Evolutionary conservation across 1,139 yeast species (phyloP).

Genomic region (Tardiomyces depauwii): DNA sequence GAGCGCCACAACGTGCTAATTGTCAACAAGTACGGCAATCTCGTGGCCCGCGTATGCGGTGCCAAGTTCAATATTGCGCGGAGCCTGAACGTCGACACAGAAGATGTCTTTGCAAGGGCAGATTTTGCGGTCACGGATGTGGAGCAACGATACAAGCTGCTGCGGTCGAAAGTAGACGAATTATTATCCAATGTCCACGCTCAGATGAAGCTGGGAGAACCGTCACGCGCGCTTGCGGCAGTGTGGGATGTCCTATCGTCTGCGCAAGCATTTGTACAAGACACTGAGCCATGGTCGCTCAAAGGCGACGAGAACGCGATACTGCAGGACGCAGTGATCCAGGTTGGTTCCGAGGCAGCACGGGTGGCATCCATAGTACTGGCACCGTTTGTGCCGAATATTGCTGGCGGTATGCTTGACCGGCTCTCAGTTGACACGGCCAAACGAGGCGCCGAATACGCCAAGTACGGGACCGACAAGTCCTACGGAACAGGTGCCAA

Average conservation of each 20-base stretch:
- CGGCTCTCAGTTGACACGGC: constrained; percentile 41
- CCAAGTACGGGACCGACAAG: constrained; percentile 37
- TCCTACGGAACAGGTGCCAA: constrained; percentile 38
- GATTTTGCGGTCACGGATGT: neutral
- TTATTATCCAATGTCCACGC: constrained; percentile 30
- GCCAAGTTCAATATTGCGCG: constrained; percentile 49
- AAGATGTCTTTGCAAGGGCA: neutral
- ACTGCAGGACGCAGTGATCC: constrained; percentile 43
- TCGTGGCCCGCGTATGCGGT: constrained; percentile 64
- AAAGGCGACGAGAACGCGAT: constrained; percentile 16
- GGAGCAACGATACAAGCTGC: constrained; percentile 5
- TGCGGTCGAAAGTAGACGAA: constrained; percentile 21
- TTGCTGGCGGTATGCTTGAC: constrained; percentile 49
- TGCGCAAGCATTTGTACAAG: constrained; percentile 51
- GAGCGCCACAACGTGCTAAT: constrained; percentile 49
- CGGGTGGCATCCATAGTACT: constrained; percentile 58
- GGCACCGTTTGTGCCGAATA: constrained; percentile 61
- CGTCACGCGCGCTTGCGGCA: constrained; percentile 43
- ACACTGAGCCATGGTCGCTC: constrained; percentile 31
- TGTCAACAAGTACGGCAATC: constrained; percentile 75
- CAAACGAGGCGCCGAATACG: constrained; percentile 32
- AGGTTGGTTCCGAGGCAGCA: constrained; percentile 56
- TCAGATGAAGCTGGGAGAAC: constrained; percentile 39
- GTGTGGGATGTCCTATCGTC: constrained; percentile 52
- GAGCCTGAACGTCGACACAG: constrained; percentile 19